These are phyloP conservation scores for Pseudoneurospora amorphoporcata DNA, from an alignment of 495 filamentous ascomycete species.

Conservation along the genomic window DNA sequence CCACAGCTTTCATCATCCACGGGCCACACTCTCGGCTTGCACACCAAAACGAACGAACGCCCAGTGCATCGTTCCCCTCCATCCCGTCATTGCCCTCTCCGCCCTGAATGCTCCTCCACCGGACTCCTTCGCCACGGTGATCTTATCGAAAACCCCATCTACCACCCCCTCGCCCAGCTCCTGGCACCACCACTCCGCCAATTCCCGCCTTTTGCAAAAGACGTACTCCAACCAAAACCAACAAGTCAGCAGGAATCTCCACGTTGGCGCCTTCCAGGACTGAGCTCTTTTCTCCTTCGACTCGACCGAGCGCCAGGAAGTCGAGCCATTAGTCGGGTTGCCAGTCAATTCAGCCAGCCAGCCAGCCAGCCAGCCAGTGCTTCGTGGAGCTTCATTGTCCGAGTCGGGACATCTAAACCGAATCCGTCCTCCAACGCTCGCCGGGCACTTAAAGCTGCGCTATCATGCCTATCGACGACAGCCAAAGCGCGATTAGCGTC, in stretches of 20 bases:
- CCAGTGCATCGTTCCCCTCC: not conserved
- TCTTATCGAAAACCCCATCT: not conserved
- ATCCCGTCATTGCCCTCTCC: not conserved
- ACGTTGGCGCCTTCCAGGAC: not conserved
- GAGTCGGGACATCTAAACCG: not conserved
- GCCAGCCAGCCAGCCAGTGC: not conserved
- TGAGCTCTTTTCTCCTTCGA: not conserved
- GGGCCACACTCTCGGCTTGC: not conserved
- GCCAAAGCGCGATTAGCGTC: not conserved
- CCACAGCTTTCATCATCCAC: not conserved
- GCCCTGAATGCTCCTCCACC: not conserved
- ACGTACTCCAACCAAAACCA: not conserved
- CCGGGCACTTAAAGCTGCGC: not conserved
- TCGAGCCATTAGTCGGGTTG: not conserved
- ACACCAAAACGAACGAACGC: not conserved
- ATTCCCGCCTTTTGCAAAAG: not conserved
- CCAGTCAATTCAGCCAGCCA: not conserved
- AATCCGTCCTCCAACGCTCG: not conserved
- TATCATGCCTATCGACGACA: slow-evolving; percentile 9
- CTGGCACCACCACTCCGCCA: not conserved
- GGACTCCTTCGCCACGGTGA: not conserved
- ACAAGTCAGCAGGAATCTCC: not conserved
- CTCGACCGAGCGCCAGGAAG: not conserved
- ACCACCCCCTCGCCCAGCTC: not conserved
- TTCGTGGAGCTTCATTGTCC: not conserved